Percentiles rank a stretch among this genome's conserved stretches.
phyloP scores from a whole-genome alignment of 345 rosid genomes.

The Turritis glabra region DNA sequence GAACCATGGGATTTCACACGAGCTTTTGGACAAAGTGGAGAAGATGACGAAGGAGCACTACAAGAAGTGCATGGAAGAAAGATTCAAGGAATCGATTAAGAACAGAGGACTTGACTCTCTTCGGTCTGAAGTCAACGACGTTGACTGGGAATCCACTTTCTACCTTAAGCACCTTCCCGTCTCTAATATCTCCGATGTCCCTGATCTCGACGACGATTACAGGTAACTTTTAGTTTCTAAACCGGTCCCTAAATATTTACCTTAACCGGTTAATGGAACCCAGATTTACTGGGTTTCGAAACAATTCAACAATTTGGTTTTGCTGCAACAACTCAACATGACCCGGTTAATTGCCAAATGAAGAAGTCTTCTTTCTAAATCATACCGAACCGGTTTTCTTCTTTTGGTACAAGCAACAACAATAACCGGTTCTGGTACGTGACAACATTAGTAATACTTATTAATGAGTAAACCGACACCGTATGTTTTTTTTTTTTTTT shows the following conservation, averaged over 20 bases:
- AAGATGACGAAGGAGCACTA: conserved; percentile 73
- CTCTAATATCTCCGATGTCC: conserved; percentile 63
- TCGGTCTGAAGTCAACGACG: conserved; percentile 60
- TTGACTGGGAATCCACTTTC: conserved; percentile 97
- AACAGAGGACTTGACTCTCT: conserved; percentile 64
- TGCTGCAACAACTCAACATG: background rate
- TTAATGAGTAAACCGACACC: background rate
- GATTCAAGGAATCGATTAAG: conserved; percentile 72
- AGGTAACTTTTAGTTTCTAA: conserved; percentile 43
- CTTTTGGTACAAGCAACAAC: background rate
- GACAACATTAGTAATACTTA: no score
- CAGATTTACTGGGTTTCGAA: background rate
- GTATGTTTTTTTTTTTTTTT: background rate
- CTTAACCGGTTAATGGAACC: background rate
- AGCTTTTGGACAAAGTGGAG: conserved; percentile 75
- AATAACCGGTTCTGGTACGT: background rate
- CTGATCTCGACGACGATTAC: conserved; percentile 75
- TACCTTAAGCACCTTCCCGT: conserved; percentile 68
- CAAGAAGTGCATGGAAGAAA: conserved; percentile 82
- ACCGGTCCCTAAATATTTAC: background rate
- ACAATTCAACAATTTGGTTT: background rate
- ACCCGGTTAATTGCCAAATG: background rate
- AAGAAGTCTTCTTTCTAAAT: no score
- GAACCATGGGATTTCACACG: conserved; percentile 75
- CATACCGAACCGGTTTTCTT: background rate